These are phyloP conservation scores for Paraphaeosphaeria sporulosa DNA, from an alignment of 2,329 filamentous ascomycete species.

Conservation along the genomic window DNA sequence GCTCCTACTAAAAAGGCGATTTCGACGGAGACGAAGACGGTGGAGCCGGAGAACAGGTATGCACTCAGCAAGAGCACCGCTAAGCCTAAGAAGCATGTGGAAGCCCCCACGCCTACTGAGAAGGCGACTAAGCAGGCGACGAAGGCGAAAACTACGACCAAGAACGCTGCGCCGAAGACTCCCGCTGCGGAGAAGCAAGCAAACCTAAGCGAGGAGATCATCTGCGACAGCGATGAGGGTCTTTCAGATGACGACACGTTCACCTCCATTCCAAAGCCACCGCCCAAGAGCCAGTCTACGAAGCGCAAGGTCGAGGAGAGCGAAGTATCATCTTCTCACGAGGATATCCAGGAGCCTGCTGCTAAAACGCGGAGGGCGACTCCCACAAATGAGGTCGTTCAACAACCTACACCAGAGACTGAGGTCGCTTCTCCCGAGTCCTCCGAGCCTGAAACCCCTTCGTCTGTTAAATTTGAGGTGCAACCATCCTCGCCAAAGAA, in stretches of 20 bases:
- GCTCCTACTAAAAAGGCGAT: background rate
- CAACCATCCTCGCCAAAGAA: background rate
- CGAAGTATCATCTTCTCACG: background rate
- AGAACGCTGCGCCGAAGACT: background rate
- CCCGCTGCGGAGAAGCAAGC: background rate
- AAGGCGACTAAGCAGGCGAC: background rate
- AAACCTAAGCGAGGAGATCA: background rate
- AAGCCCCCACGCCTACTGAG: too few relatives aligned
- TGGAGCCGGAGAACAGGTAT: background rate
- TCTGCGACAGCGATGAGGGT: conserved; percentile 1
- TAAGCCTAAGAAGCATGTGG: background rate
- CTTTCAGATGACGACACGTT: background rate
- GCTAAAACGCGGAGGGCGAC: background rate
- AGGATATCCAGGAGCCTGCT: background rate
- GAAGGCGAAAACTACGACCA: background rate
- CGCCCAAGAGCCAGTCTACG: background rate
- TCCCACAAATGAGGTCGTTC: background rate
- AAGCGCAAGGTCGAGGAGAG: background rate
- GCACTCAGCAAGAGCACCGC: background rate
- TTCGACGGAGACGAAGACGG: background rate
- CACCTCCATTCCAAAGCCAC: background rate
- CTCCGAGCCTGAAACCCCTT: background rate
- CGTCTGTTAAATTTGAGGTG: background rate
- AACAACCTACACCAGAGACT: background rate
- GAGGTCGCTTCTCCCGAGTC: background rate